A percentile compares a stretch with the other conserved stretches of the same genome.
Evolutionary conservation across 163 green algal genomes (phyloP).

Genomic region (Scenedesmus sp.): DNA sequence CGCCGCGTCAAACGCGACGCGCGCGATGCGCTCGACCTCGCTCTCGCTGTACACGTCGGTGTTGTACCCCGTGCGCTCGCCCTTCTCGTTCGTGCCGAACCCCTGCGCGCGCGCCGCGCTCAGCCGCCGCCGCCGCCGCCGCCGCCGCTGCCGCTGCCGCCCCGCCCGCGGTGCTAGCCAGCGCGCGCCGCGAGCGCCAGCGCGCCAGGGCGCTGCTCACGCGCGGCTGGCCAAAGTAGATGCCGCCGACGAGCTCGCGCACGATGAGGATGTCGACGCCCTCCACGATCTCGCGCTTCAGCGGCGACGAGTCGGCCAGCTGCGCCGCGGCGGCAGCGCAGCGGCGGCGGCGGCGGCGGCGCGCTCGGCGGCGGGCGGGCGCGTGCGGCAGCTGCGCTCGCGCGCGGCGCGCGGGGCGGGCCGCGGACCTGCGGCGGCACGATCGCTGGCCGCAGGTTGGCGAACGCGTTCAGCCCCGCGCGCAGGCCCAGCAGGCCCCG

Average conservation of each 20-base stretch:
- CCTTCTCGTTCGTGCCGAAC: constrained; percentile 85
- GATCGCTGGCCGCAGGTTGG: constrained; percentile 95
- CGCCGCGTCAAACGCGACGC: constrained; percentile 93
- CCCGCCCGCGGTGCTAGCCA: no score
- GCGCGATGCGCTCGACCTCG: constrained; percentile 95
- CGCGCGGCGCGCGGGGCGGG: no score
- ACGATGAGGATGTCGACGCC: constrained; percentile 99
- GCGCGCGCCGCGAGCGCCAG: no score
- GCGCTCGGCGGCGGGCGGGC: no score
- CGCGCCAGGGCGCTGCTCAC: constrained; percentile 53
- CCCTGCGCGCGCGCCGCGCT: constrained; percentile 76
- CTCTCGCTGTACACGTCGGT: constrained; percentile 95
- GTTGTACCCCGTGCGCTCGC: constrained; percentile 92
- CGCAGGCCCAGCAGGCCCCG: constrained; percentile 92
- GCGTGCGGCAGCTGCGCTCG: no score
- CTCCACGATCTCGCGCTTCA: constrained; percentile 95
- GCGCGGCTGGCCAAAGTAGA: constrained; percentile 98
- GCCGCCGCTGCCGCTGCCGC: no score
- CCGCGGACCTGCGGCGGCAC: constrained; percentile 85
- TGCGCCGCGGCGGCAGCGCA: constrained; percentile 48
- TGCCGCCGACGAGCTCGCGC: constrained; percentile 96
- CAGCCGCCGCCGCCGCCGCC: no score
- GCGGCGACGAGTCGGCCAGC: constrained; percentile 92
- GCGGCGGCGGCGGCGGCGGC: constrained; percentile 22
- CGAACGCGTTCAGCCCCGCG: constrained; percentile 92